Conservation (phyloP, 2,329 filamentous ascomycete genomes). For the Paracamarosporium sp. region DNA sequence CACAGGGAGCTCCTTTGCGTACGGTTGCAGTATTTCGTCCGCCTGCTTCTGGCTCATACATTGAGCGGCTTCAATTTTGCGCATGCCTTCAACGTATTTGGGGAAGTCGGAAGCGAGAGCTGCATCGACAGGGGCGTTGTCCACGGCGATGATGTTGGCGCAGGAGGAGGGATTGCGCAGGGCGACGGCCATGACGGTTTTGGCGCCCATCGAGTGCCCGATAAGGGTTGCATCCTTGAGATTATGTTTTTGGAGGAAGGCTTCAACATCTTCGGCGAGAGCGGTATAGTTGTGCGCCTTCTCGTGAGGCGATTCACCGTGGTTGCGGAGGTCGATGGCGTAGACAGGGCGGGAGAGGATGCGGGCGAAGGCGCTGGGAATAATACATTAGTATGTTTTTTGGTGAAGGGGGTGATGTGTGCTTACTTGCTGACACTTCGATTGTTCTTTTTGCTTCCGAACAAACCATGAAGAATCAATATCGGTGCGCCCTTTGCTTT, state of each 20-base stretch:
- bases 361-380: conserved; percentile 74
- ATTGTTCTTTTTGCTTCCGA: conserved; percentile 96
- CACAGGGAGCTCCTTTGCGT: conserved; percentile 76
- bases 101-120: conserved; percentile 76
- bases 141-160: conserved; percentile 78
- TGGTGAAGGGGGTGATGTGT: background rate
- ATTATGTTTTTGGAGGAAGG: conserved; percentile 75
- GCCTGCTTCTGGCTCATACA: conserved; percentile 77
- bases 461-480: conserved; percentile 89
- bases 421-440: conserved; percentile 86
- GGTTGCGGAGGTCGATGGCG: conserved; percentile 87
- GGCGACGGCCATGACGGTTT: conserved; percentile 87
- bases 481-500: conserved; percentile 67
- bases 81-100: conserved; percentile 85
- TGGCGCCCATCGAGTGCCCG: conserved; percentile 97
- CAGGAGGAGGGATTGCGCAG: conserved; percentile 73
- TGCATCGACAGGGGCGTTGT: conserved; percentile 89
- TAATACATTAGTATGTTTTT: background rate
- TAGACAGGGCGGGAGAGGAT: conserved; percentile 83
- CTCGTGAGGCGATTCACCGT: conserved; percentile 86
- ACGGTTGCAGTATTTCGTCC: conserved; percentile 76
- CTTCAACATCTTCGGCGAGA: conserved; percentile 83
- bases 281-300: conserved; percentile 77
- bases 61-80: conserved; percentile 72
- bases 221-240: conserved; percentile 79